Conservation (phyloP, 768 basidiomycete species). For the Tubosaeta sp. region DNA sequence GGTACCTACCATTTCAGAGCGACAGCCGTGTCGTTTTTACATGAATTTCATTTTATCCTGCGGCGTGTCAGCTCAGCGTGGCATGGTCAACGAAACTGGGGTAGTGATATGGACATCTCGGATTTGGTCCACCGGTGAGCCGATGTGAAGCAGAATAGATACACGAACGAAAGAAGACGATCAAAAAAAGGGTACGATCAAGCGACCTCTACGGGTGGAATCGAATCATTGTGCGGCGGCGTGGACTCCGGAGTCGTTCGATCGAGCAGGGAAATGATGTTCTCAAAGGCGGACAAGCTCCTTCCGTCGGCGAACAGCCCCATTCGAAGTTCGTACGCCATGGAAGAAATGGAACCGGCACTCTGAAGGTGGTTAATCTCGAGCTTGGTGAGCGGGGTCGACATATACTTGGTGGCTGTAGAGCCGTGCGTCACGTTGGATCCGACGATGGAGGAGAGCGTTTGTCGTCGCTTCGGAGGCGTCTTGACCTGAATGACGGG, state of each 20-base stretch:
- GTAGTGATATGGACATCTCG: not conserved
- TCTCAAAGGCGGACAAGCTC: conserved; percentile 21
- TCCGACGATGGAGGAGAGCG: conserved; percentile 5
- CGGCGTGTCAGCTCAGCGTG: not conserved
- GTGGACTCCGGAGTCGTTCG: conserved; percentile 18
- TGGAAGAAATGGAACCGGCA: conserved; percentile 23
- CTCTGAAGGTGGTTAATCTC: conserved; percentile 12
- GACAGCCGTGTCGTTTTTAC: not conserved
- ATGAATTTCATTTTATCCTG: not conserved
- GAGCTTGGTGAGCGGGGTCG: conserved; percentile 16
- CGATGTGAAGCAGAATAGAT: not conserved
- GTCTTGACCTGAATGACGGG: conserved; percentile 6
- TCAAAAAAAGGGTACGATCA: not conserved
- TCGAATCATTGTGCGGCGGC: not conserved
- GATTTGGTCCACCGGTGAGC: not conserved
- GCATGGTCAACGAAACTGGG: not conserved
- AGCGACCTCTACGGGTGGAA: conserved; percentile 1
- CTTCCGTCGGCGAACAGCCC: conserved; percentile 23
- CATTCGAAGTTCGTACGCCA: conserved; percentile 24
- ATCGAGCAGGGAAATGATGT: conserved; percentile 28
- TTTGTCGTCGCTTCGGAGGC: conserved; percentile 13
- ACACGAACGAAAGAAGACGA: not conserved
- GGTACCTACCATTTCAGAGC: not conserved
- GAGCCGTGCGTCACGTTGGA: not conserved
- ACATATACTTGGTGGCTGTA: conserved; percentile 10